Conservation (phyloP, 768 basidiomycete species). For the Cyathus striatus region DNA sequence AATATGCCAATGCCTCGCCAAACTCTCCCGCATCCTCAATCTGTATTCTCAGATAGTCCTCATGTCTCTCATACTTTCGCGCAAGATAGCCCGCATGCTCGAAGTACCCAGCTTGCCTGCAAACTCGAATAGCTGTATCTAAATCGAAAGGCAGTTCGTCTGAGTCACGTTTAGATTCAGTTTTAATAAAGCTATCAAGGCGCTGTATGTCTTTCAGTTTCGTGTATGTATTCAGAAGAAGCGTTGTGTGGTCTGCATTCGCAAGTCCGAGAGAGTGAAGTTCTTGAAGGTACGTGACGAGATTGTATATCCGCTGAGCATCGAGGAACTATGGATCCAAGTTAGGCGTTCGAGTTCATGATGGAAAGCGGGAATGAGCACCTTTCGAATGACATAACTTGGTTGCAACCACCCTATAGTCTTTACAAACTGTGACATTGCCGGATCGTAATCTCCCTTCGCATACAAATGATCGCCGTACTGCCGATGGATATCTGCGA, state of each 20-base stretch:
- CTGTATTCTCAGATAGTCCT: slow-evolving; percentile 90
- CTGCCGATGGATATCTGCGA: slow-evolving; percentile 85
- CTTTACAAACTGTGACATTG: slow-evolving; percentile 88
- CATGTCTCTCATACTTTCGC: slow-evolving; percentile 84
- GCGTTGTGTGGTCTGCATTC: slow-evolving; percentile 94
- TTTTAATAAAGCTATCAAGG: slow-evolving; percentile 89
- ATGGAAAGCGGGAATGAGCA: slow-evolving; percentile 17
- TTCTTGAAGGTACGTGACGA: slow-evolving; percentile 94
- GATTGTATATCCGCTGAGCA: slow-evolving; percentile 91
- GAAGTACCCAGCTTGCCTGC: slow-evolving; percentile 94
- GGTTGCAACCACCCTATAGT: slow-evolving; percentile 89
- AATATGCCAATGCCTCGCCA: slow-evolving; percentile 74
- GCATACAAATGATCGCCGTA: slow-evolving; percentile 90
- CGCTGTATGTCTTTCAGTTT: slow-evolving; percentile 90
- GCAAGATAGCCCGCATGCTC: slow-evolving; percentile 94
- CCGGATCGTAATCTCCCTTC: slow-evolving; percentile 89
- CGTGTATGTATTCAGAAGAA: slow-evolving; percentile 95
- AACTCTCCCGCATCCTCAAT: slow-evolving; percentile 89
- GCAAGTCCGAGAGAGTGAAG: slow-evolving; percentile 86
- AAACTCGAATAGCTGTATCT: slow-evolving; percentile 95
- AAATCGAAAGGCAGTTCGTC: slow-evolving; percentile 92
- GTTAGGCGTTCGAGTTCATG: neutral
- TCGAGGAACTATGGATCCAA: slow-evolving; percentile 72
- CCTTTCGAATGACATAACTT: slow-evolving; percentile 97
- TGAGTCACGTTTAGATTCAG: slow-evolving; percentile 59